phyloP scores from a whole-genome alignment of 192 early-diverging fungal species.

The Thamnidium elegans region DNA sequence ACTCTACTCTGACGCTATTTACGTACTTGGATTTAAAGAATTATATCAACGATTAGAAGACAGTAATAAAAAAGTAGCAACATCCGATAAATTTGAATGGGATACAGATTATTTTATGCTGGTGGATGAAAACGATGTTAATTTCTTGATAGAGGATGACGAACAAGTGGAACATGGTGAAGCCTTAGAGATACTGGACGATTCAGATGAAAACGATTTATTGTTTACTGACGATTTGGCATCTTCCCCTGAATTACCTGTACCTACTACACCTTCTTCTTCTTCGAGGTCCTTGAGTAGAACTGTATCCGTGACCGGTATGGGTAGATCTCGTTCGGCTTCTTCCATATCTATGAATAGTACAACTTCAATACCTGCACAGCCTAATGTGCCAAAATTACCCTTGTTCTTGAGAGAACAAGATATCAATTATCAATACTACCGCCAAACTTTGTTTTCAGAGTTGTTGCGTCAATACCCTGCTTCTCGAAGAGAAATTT shows the following conservation, averaged over 20 bases:
- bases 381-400: constrained; percentile 30
- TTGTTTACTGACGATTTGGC: constrained; percentile 36
- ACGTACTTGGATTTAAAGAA: constrained; percentile 46
- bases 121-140: constrained; percentile 56
- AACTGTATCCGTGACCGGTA: neutral
- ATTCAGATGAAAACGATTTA: constrained; percentile 25
- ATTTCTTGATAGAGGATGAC: constrained; percentile 44
- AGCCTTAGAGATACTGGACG: constrained; percentile 7
- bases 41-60: constrained; percentile 44
- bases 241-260: neutral
- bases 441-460: constrained; percentile 52
- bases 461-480: constrained; percentile 57
- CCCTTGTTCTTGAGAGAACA: constrained; percentile 53
- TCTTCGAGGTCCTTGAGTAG: constrained; percentile 3
- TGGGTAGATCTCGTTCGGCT: constrained; percentile 23
- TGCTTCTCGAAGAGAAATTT: constrained; percentile 49
- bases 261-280: constrained; percentile 9
- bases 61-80: neutral
- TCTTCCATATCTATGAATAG: constrained; percentile 22
- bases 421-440: constrained; percentile 58
- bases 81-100: constrained; percentile 48
- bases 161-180: constrained; percentile 22
- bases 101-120: constrained; percentile 56
- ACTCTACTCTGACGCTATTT: constrained; percentile 49
- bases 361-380: constrained; percentile 1